Base-by-base conservation (phyloP, 495 filamentous ascomycete genomes). In the Penicillium canescens region DNA sequence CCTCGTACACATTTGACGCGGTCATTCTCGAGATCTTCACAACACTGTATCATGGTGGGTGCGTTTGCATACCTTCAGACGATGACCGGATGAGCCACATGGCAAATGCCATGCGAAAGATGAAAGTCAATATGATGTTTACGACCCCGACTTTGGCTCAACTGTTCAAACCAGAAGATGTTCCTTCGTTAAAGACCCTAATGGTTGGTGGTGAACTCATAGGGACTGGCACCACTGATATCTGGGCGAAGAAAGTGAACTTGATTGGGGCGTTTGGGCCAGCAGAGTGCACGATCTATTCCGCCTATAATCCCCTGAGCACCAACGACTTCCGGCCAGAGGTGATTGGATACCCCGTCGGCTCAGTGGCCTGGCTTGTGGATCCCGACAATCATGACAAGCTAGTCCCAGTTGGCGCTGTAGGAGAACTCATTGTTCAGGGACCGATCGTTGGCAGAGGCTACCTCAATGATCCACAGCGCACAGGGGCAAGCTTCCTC, bases 401-500 rank as follows among this genome's bases (percentile, higher is more conserved):
- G 0, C 48, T 81, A 2, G 56, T 60, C 0, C 69, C 77, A 0
- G 38, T 76, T 1, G 76, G 76, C 3, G 62, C 57, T 0, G 31
- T 69, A 1, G 78, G 77, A n/a, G 78, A 81, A 60, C 59, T 81
- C 0, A 9, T 74, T 0, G 56, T 78, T 1, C 71, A 80, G 49
- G 76, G 78, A 3, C 69, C 65, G 0, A 16, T 62, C 7, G 57
- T 82, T 0, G 68, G 59, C 3, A 52, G 69, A 1, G 77, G 73
- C 6, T 82, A 82, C 40, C 55, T 79, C 18, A 62, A 68, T 46
- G 63, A 73, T 23, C n/a, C 47, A 3, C 63, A 56, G 21, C 64
- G 68, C 50, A 73, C 75, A 21, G 63, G 55, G 12, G 61, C 61
- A 8, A 65, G 64, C 3, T 83, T 81, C 52, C 68, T 83, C 31